Conservation (phyloP, 441 rosid genomes). For the Mallotus japonicus region DNA sequence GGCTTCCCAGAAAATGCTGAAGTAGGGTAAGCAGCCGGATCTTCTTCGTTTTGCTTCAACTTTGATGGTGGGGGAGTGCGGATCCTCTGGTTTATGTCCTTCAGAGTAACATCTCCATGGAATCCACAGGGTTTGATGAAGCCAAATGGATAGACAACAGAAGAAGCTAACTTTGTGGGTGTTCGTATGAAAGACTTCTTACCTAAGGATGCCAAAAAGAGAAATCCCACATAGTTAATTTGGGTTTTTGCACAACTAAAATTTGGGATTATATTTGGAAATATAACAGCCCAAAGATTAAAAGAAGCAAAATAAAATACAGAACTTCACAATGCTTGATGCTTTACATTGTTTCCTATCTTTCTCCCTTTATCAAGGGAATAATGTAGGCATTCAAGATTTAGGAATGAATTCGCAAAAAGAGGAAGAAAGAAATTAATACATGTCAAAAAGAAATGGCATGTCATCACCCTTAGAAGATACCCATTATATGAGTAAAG, state of each 20-base stretch:
- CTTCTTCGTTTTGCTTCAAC: conserved; percentile 46
- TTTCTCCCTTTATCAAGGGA: background rate
- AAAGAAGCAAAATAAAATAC: background rate
- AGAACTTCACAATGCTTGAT: background rate
- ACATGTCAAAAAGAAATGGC: too few relatives aligned
- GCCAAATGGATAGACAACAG: conserved; percentile 83
- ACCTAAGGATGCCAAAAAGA: conserved; percentile 39
- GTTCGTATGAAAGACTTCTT: conserved; percentile 59
- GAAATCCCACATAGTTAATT: background rate
- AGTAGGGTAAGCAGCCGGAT: conserved; percentile 63
- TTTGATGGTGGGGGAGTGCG: conserved; percentile 60
- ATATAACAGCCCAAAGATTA: background rate
- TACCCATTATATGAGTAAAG: background rate
- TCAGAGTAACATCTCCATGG: conserved; percentile 86
- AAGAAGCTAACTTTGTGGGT: conserved; percentile 67
- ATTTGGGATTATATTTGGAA: background rate
- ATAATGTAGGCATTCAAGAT: background rate
- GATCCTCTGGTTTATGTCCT: conserved; percentile 87
- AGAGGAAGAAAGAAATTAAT: too few relatives aligned
- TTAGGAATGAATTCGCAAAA: background rate
- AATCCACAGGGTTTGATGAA: conserved; percentile 87
- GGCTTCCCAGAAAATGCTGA: conserved; percentile 99
- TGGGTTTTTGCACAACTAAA: background rate
- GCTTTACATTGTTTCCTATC: conserved; percentile 1
- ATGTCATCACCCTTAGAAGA: background rate